These are phyloP conservation scores for Capsicum rhomboideum DNA, from an alignment of 257 asterid genomes.

Conservation along the genomic window DNA sequence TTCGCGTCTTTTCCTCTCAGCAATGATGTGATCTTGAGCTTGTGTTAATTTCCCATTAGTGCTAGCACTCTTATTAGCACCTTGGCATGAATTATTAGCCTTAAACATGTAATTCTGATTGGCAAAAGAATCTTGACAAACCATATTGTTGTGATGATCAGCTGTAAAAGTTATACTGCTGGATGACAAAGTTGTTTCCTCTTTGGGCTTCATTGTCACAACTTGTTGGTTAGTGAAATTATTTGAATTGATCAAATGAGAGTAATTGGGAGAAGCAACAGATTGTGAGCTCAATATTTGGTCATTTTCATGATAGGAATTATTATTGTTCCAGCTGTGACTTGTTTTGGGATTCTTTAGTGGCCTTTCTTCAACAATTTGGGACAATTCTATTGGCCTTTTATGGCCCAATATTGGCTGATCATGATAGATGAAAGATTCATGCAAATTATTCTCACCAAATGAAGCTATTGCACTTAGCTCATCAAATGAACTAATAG, in stretches of 20 bases:
- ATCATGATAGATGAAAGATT: conserved; percentile 12
- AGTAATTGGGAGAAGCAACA: conserved; percentile 7
- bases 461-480: conserved; percentile 25
- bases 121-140: conserved; percentile 16
- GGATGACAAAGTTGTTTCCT: conserved; percentile 29
- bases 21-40: conserved; percentile 73
- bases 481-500: conserved; percentile 37
- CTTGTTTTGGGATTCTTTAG: conserved; percentile 37
- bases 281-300: conserved; percentile 7
- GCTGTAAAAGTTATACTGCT: conserved; percentile 19
- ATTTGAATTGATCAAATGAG: conserved; percentile 14
- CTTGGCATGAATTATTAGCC: conserved; percentile 22
- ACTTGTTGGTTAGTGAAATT: conserved; percentile 12
- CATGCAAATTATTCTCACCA: conserved; percentile 6
- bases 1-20: conserved; percentile 82
- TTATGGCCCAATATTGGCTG: conserved; percentile 21
- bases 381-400: conserved; percentile 24
- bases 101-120: conserved; percentile 29
- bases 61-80: conserved; percentile 26
- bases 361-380: conserved; percentile 21
- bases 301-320: not conserved
- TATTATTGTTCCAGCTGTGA: conserved; percentile 19
- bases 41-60: conserved; percentile 27
- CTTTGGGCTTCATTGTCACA: conserved; percentile 38
- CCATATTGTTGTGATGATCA: conserved; percentile 1